Conservation (phyloP, 1,284 basidiomycete species). For the Anthracocystis setariae region DNA sequence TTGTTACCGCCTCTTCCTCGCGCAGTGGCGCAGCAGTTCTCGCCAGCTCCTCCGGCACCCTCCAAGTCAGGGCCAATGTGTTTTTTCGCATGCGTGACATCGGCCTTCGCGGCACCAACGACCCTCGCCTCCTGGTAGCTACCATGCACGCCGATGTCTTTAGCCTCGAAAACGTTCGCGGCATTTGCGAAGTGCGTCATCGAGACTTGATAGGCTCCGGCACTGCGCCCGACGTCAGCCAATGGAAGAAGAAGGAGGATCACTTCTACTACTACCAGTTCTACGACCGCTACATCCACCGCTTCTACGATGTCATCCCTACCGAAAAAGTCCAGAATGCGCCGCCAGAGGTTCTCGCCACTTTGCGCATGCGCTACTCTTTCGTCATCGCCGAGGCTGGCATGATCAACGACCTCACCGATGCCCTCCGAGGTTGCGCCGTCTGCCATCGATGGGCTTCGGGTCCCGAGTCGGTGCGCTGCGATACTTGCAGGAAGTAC, state of each 20-base stretch:
- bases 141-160: slow-evolving; percentile 95
- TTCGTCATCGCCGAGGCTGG: slow-evolving; percentile 94
- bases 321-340: slow-evolving; percentile 84
- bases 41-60: slow-evolving; percentile 69
- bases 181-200: slow-evolving; percentile 90
- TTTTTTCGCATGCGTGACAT: slow-evolving; percentile 92
- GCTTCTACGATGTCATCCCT: slow-evolving; percentile 95
- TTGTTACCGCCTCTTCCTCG: slow-evolving; percentile 81
- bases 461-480: slow-evolving; percentile 81
- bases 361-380: slow-evolving; percentile 83
- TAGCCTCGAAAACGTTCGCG: slow-evolving; percentile 88
- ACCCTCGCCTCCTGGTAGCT: slow-evolving; percentile 87
- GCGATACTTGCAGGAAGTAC: slow-evolving; percentile 90
- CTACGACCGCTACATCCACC: slow-evolving; percentile 97
- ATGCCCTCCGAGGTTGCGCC: slow-evolving; percentile 83
- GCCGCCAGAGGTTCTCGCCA: slow-evolving; percentile 64
- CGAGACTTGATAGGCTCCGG: slow-evolving; percentile 81
- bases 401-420: slow-evolving; percentile 87
- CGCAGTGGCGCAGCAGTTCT: slow-evolving; percentile 74
- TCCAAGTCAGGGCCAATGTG: slow-evolving; percentile 82
- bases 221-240: slow-evolving; percentile 77
- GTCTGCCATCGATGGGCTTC: slow-evolving; percentile 85
- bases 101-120: slow-evolving; percentile 82
- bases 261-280: slow-evolving; percentile 93
- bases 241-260: slow-evolving; percentile 95